phyloP scores from a whole-genome alignment of 1,139 yeast genomes.

The Scheffersomyces illinoinensis region DNA sequence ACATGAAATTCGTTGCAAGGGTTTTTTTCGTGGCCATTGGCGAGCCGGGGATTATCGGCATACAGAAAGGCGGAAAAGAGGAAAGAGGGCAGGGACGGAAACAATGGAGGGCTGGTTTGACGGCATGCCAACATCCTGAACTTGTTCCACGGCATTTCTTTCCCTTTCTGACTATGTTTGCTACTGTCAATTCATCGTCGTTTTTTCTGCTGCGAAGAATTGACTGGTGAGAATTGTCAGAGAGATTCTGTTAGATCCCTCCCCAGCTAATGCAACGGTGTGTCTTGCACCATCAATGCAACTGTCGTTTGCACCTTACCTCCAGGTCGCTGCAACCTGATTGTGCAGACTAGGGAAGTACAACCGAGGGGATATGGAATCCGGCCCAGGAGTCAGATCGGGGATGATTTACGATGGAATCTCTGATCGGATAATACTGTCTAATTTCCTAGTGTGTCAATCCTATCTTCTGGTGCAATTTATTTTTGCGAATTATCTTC shows the following conservation, averaged over 20 bases:
- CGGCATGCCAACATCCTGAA: too few species aligned
- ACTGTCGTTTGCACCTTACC: not conserved
- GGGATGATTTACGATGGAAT: not conserved
- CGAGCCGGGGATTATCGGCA: not conserved
- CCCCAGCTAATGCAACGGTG: too few species aligned
- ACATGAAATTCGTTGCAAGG: not conserved
- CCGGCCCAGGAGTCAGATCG: not conserved
- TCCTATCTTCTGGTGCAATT: not conserved
- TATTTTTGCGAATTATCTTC: too few species aligned
- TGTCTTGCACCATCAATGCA: too few species aligned
- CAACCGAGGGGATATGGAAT: not conserved
- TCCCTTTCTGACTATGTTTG: too few species aligned
- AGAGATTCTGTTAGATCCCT: too few species aligned
- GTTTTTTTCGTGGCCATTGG: not conserved
- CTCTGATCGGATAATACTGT: not conserved
- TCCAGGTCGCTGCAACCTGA: not conserved
- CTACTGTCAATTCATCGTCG: too few species aligned
- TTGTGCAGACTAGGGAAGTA: not conserved
- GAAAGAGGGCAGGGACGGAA: too few species aligned
- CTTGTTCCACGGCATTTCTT: too few species aligned
- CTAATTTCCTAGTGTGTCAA: not conserved
- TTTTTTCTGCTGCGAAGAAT: too few species aligned
- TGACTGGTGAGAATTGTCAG: not conserved
- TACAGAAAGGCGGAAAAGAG: not conserved
- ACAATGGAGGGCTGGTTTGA: too few species aligned